Evolutionary conservation across 495 filamentous ascomycete genomes (phyloP), one percentile per base, ranked within the genome.

Genomic region (Aspergillus bertholletiae): DNA sequence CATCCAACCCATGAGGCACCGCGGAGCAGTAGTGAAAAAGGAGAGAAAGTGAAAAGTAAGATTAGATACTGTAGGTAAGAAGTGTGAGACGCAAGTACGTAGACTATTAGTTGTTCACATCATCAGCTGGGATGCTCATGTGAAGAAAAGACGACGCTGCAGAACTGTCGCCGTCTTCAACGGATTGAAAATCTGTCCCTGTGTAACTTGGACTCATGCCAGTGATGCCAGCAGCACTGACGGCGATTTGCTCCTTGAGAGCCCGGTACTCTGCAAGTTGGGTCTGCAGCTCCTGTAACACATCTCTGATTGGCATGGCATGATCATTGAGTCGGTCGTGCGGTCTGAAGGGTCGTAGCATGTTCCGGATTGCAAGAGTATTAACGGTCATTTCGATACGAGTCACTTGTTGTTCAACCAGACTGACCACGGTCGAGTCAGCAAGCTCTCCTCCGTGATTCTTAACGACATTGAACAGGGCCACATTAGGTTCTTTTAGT

Each of bases 361-460:
- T 77, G 63, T 90, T 81, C 39, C 88, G 84, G 34, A 89, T 60
- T 7, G 78, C 68, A 30, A 92, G 77, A 0, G 86, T 85, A 32
- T 84, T 83, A 48, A 88, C 74, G 57, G 84, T 85, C 24, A 44
- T 13, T 37, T 99, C 94, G 64, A 99, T 96, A 53, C 94, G 82
- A 54, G 88, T 90, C 53, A 97, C 87, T 74, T 96, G 90, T 65
- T 97, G 92, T 64, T 96, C 93, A 60, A 97, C 80, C 66, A 97
- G 87, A 62, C 88, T 88, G 37, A 93, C 64, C 61, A 96, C 70
- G 63, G 93, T 90, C 20, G 82, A 78, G 73, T 97, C 94, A 15
- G 92, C 88, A 32, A 96, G 79, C 66, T 96, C 91, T 0, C 90
- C 92, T 20, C 88, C 89, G 54, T 86, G 78, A 53, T 86, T 82